A percentile compares a stretch with the other conserved stretches of the same genome.
These are phyloP conservation scores for Gomphus bonarii DNA, from an alignment of 1,284 basidiomycete genomes.

Conservation along the genomic window DNA sequence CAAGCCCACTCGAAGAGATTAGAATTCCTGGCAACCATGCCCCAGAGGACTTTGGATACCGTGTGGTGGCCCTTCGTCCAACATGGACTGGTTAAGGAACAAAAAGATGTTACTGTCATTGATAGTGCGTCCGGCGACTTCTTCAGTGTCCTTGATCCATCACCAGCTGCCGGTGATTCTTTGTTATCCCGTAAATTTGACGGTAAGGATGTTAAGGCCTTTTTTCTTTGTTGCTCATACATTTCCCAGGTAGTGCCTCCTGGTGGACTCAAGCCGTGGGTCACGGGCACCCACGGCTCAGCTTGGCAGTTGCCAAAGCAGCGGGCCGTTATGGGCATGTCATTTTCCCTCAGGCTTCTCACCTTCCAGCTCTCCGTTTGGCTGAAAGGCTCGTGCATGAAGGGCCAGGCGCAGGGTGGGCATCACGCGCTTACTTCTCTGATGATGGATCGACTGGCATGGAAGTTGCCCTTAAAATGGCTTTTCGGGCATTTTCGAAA, in stretches of 20 bases:
- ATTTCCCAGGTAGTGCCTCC: conserved; percentile 58
- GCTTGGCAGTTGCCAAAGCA: conserved; percentile 80
- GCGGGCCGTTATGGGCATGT: conserved; percentile 95
- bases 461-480: conserved; percentile 97
- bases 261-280: conserved; percentile 98
- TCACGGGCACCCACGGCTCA: conserved; percentile 69
- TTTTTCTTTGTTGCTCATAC: conserved; percentile 44
- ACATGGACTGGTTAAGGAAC: conserved; percentile 62
- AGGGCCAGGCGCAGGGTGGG: conserved; percentile 84
- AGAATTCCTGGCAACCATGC: conserved; percentile 66
- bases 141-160: conserved; percentile 59
- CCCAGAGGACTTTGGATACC: conserved; percentile 62
- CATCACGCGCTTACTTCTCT: conserved; percentile 82
- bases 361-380: conserved; percentile 76
- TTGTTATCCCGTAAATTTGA: conserved; percentile 11
- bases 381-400: conserved; percentile 58
- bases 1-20: conserved; percentile 53
- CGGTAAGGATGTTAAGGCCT: background rate
- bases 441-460: conserved; percentile 95
- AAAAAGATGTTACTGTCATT: conserved; percentile 77
- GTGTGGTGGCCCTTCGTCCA: conserved; percentile 99
- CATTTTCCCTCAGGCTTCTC: conserved; percentile 85
- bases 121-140: conserved; percentile 87
- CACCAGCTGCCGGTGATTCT: conserved; percentile 12
- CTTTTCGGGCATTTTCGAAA: conserved; percentile 60